These are phyloP conservation scores for Amanita subjunquillea DNA, from an alignment of 768 basidiomycete genomes.

Conservation along the genomic window DNA sequence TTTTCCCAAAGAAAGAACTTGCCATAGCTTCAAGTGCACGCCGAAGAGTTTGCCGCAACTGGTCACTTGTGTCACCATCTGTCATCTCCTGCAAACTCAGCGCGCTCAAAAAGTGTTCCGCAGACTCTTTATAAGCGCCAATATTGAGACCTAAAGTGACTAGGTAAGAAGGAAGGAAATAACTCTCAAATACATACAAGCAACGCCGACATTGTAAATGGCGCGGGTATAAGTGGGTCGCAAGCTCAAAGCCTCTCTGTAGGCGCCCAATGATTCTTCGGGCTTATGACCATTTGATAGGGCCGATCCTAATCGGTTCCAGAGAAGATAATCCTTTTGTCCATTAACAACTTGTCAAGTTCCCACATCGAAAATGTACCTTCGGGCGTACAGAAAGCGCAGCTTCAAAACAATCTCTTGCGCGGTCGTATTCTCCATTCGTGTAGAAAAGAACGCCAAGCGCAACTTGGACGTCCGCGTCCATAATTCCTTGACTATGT, in stretches of 20 bases:
- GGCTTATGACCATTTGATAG: slow-evolving; percentile 92
- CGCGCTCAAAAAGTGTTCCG: slow-evolving; percentile 89
- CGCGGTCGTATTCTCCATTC: slow-evolving; percentile 75
- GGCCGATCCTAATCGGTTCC: slow-evolving; percentile 93
- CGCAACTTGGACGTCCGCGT: slow-evolving; percentile 89
- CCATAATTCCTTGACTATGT: slow-evolving; percentile 57
- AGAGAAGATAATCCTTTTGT: slow-evolving; percentile 75
- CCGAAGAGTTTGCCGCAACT: slow-evolving; percentile 85
- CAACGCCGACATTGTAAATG: slow-evolving; percentile 96
- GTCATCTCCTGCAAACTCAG: slow-evolving; percentile 67
- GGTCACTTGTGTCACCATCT: slow-evolving; percentile 64
- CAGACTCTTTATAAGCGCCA: slow-evolving; percentile 89
- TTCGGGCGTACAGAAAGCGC: slow-evolving; percentile 74
- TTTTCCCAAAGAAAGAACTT: slow-evolving; percentile 11
- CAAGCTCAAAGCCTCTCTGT: slow-evolving; percentile 81
- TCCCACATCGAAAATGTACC: slow-evolving; percentile 14
- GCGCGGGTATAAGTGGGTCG: slow-evolving; percentile 95
- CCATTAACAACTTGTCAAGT: slow-evolving; percentile 11
- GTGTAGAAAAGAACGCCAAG: slow-evolving; percentile 91
- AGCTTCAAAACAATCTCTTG: slow-evolving; percentile 90
- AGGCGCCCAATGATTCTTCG: slow-evolving; percentile 86
- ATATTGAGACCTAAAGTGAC: slow-evolving; percentile 75
- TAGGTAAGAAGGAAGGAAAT: slow-evolving; percentile 4
- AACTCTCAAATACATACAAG: slow-evolving; percentile 50
- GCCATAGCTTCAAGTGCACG: slow-evolving; percentile 80